Base-by-base conservation (phyloP, 1,139 yeast genomes). In the Taphrina populina region DNA sequence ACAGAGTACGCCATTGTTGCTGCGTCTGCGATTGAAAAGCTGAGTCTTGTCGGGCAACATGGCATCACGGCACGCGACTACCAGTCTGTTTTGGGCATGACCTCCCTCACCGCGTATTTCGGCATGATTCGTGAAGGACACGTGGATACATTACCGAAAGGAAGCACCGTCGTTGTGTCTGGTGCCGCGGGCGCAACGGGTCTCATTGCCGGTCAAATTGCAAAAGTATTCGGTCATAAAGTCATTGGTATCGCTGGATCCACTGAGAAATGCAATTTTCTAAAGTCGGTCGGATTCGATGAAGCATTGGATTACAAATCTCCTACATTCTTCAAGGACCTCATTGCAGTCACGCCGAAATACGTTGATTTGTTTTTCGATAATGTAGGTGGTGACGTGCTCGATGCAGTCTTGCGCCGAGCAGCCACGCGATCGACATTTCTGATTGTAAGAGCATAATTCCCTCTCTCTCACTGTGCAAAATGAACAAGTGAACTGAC, bases 171-270 rank as follows among this genome's bases (percentile, higher is more conserved):
- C 56, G 67, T 80, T 45, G 73, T 82, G 32, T 78, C 84, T 24
- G 87, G 85, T 58, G 88, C 88, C 21, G 78, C 84, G 5, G 83
- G 88, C 60, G 86, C 86, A 24, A 82, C 83, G 33, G 88, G 88
- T 26, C 73, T 81, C n/a, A 69, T 76, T 56, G 81, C 74, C 32
- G 78, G 81, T 36, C 87, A 82, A 67, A 64, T 82, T 26, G 83
- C 86, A 46, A 73, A 80, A 60, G 70, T 77, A 63, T 78, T 78
- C 46, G 82, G 82, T 32, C 69, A 72, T 53, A 77, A 73, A 61
- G 83, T 83, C 32, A 73, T 82, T 65, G 88, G 84, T 55, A 75
- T 82, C 63, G 81, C 86, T 19, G 85, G 88, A 59, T 77, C 82
- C 17, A 71, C 70, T 13, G 83, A 74, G 19, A 83, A 83, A 67